Evolutionary conservation across 148 eudicot genomes (phyloP).

Genomic region (Vaccinium myrtillus): DNA sequence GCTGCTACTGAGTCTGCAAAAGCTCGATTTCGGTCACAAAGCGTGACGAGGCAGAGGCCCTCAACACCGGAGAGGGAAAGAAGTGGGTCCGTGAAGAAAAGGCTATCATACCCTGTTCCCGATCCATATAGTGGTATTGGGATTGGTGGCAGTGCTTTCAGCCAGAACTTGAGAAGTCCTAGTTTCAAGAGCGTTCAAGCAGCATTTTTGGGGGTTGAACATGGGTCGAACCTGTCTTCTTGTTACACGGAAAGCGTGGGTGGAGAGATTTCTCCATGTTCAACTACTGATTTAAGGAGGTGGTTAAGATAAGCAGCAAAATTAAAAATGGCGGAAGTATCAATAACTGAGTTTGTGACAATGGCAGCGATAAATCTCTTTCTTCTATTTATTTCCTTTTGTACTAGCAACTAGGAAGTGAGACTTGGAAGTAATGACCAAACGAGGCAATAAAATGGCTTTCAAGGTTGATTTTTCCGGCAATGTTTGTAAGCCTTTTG

Average conservation of each 20-base stretch:
- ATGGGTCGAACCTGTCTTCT: conserved; percentile 31
- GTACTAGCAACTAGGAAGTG: neutral
- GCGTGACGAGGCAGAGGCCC: conserved; percentile 68
- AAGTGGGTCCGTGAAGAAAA: conserved; percentile 51
- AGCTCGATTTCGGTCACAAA: conserved; percentile 60
- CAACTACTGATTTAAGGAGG: conserved; percentile 77
- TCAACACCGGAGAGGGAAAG: conserved; percentile 67
- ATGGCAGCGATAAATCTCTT: neutral
- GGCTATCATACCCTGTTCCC: conserved; percentile 59
- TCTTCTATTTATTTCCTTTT: neutral
- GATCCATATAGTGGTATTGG: conserved; percentile 33
- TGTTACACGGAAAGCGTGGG: conserved; percentile 58
- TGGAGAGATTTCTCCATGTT: conserved; percentile 86
- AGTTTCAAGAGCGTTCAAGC: conserved; percentile 78
- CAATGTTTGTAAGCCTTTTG: neutral
- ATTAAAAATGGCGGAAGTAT: neutral
- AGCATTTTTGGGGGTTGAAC: conserved; percentile 48
- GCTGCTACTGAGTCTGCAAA: conserved; percentile 86
- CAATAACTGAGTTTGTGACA: neutral
- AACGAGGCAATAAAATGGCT: conserved; percentile 6
- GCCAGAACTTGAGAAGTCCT: conserved; percentile 62
- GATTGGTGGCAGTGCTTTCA: conserved; percentile 31
- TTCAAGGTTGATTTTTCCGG: neutral
- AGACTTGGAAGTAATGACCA: neutral
- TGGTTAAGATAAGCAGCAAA: conserved; percentile 51